Conservation (phyloP, 176 grass and related monocot genomes). For the Alloteropsis semialata region DNA sequence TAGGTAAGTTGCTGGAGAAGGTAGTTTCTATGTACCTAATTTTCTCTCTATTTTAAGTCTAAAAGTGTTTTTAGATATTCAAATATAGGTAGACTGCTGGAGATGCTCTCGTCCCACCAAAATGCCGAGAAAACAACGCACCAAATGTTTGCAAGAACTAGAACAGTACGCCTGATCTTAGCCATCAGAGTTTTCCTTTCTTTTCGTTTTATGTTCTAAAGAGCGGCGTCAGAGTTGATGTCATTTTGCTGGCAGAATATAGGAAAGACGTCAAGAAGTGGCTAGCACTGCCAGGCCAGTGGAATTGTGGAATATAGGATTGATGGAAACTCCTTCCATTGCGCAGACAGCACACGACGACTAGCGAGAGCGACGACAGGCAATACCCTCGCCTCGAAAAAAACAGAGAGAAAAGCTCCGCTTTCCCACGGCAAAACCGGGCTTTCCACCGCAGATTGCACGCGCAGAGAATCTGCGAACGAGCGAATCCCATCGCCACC, state of each 20-base stretch:
- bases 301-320: neutral
- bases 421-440: neutral
- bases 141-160: too few relatives aligned
- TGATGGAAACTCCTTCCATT: too few relatives aligned
- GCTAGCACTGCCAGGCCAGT: too few relatives aligned
- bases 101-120: too few relatives aligned
- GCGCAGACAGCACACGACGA: neutral
- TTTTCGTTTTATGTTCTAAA: neutral
- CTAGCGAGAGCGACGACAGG: neutral
- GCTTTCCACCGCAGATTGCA: conserved; percentile 12
- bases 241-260: neutral
- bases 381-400: neutral
- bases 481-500: neutral
- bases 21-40: too few relatives aligned
- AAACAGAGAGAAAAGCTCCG: neutral
- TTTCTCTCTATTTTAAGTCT: too few relatives aligned
- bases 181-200: neutral
- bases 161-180: neutral
- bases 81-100: too few relatives aligned
- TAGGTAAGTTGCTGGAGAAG: too few relatives aligned
- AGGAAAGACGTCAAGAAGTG: neutral
- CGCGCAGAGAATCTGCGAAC: neutral
- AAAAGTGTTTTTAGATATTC: too few relatives aligned
- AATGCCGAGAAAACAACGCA: too few relatives aligned
- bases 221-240: neutral